Evolutionary conservation across 2,329 filamentous ascomycete genomes (phyloP).

Genomic region (Colletotrichum caudatum): DNA sequence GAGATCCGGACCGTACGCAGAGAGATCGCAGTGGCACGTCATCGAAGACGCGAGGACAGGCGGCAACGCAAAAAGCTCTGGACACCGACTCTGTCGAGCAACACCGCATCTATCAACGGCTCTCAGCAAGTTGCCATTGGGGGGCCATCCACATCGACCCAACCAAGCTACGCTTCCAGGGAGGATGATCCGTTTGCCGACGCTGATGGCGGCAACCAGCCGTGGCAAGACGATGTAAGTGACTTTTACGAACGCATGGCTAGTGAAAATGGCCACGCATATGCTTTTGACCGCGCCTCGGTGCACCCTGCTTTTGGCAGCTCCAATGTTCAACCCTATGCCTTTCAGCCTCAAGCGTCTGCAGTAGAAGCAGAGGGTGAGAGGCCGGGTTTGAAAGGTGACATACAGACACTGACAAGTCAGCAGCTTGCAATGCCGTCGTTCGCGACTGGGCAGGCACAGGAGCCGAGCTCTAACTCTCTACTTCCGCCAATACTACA

Average conservation of each 20-base stretch:
- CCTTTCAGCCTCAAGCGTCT: not conserved
- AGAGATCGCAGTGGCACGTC: conserved; percentile 37
- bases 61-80: conserved; percentile 1
- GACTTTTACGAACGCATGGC: conserved; percentile 14
- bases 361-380: not conserved
- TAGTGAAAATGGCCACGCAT: not conserved
- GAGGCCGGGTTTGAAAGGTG: not conserved
- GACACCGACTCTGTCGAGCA: not conserved
- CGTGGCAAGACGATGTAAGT: conserved; percentile 12
- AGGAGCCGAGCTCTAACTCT: not conserved
- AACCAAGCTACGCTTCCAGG: not conserved
- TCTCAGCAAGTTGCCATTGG: not conserved
- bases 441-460: not conserved
- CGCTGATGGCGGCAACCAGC: not conserved
- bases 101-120: not conserved
- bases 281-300: conserved; percentile 19
- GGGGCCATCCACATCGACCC: not conserved
- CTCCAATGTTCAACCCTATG: not conserved
- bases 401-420: not conserved
- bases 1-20: conserved; percentile 29
- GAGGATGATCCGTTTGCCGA: conserved; percentile 13
- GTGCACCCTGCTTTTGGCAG: conserved; percentile 12
- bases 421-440: not conserved
- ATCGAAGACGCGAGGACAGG: conserved; percentile 5
- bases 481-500: not conserved